A percentile compares a stretch with the other conserved stretches of the same genome.
Evolutionary conservation across 2,329 filamentous ascomycete species (phyloP).

Genomic region (Cercospora berteroae): DNA sequence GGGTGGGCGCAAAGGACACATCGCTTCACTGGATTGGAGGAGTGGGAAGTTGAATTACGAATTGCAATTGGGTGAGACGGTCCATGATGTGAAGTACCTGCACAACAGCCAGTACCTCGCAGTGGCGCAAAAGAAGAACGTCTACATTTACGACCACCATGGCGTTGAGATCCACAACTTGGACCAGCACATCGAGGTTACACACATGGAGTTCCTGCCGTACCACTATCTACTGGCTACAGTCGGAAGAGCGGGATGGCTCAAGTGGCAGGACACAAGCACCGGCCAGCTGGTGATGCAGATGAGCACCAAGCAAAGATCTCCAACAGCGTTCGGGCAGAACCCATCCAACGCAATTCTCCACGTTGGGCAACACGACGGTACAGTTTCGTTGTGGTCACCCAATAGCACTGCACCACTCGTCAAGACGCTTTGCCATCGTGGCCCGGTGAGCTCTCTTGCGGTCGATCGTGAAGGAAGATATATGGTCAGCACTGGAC

Average conservation of each 20-base stretch:
- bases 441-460: slow-evolving; percentile 80
- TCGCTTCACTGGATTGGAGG: slow-evolving; percentile 96
- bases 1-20: slow-evolving; percentile 86
- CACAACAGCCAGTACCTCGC: slow-evolving; percentile 95
- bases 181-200: slow-evolving; percentile 84
- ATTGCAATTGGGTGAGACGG: slow-evolving; percentile 83
- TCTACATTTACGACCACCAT: slow-evolving; percentile 91
- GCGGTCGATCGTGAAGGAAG: slow-evolving; percentile 85
- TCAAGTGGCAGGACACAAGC: slow-evolving; percentile 94
- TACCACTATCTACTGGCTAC: slow-evolving; percentile 94
- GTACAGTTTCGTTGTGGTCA: slow-evolving; percentile 91
- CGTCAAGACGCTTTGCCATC: slow-evolving; percentile 87
- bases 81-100: slow-evolving; percentile 85
- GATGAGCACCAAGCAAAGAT: slow-evolving; percentile 78
- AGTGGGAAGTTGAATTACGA: slow-evolving; percentile 89
- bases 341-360: slow-evolving; percentile 92
- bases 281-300: slow-evolving; percentile 87
- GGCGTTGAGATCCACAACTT: slow-evolving; percentile 92
- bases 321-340: slow-evolving; percentile 77
- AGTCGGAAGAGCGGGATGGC: slow-evolving; percentile 74
- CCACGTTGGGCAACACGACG: slow-evolving; percentile 92
- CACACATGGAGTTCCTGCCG: slow-evolving; percentile 90
- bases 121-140: slow-evolving; percentile 91
- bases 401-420: slow-evolving; percentile 83
- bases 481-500: slow-evolving; percentile 93